Conservation (phyloP, 495 filamentous ascomycete species). For the Margaritispora aquatica region DNA sequence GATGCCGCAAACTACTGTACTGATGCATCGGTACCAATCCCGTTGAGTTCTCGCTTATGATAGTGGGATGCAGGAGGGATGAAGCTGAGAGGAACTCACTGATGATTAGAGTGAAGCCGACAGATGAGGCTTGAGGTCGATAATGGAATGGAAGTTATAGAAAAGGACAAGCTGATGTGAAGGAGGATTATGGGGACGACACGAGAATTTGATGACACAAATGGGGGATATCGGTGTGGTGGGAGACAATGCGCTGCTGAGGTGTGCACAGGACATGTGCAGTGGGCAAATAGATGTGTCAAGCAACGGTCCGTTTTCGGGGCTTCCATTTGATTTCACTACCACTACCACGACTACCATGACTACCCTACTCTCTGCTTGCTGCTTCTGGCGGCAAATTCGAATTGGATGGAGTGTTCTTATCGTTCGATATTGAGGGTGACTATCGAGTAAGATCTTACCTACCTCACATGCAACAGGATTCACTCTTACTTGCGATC, state of each 20-base stretch:
- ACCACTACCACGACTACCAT: too few relatives aligned
- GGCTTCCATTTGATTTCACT: too few relatives aligned
- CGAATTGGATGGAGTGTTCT: too few relatives aligned
- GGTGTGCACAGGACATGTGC: too few relatives aligned
- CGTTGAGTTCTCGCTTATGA: constrained; percentile 14
- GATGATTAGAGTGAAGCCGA: not conserved
- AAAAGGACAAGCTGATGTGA: not conserved
- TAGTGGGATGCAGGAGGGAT: not conserved
- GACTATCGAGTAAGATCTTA: too few relatives aligned
- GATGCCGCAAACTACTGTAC: too few relatives aligned
- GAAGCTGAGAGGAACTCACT: constrained; percentile 3
- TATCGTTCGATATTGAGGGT: too few relatives aligned
- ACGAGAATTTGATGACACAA: constrained; percentile 1
- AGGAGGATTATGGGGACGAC: not conserved
- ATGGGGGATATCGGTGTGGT: not conserved
- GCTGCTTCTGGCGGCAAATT: too few relatives aligned
- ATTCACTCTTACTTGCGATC: not conserved
- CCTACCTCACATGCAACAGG: too few relatives aligned
- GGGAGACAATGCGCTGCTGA: too few relatives aligned
- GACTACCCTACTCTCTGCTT: too few relatives aligned
- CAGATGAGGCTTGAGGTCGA: not conserved
- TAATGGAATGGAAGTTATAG: not conserved
- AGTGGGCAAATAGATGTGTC: constrained; percentile 8
- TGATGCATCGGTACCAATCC: too few relatives aligned
- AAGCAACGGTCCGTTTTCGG: constrained; percentile 18